Base-by-base conservation (phyloP, 768 basidiomycete species). In the Dioszegia aurantiaca region DNA sequence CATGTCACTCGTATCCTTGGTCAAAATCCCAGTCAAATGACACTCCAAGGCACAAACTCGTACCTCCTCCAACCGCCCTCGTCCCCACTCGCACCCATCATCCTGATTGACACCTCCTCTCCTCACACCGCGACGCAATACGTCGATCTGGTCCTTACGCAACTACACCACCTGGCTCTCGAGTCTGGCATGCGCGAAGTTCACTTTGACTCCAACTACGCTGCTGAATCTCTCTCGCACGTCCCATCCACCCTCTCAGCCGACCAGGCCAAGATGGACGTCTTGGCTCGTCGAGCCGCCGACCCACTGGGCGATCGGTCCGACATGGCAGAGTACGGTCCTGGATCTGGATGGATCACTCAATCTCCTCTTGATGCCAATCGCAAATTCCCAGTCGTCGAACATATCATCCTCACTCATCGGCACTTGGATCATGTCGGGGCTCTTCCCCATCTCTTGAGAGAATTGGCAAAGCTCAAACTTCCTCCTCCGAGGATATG, bases 341-440 rank as follows among this genome's bases (percentile, higher is more conserved):
- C 62, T 1, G 41, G 39, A 17, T 33, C 57, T 12, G 37, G 48
- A 43, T 72, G 70, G 70, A 39, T 55, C 9, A 9, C 37, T 11
- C 48, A 31, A 10, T 9, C 39, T 17, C 60, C 28, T n/a, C n/a
- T n/a, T 1, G 51, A 33, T 33, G 33, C 33, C 33, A 14, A 53
- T 16, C 37, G 60, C 10, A 14, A 31, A 26, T 28, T 70, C 27
- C 83, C 84, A 8, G 82, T 85, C 47, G 77, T 97, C 47, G 89
- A 89, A 11, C 91, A 97, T 71, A 89, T 98, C 76, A 80, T 98
- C 68, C 80, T 98, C 55, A 90, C 91, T 0, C 94, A 98, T 75
- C 86, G 86, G 82, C 94, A 98, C 72, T 78, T 79, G 28, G 94
- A 98, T 77, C 94, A 98, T 64, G 80, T 86, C 62, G 83, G 83